Evolutionary conservation across 768 basidiomycete genomes (phyloP).

Genomic region (Russula brevipes): DNA sequence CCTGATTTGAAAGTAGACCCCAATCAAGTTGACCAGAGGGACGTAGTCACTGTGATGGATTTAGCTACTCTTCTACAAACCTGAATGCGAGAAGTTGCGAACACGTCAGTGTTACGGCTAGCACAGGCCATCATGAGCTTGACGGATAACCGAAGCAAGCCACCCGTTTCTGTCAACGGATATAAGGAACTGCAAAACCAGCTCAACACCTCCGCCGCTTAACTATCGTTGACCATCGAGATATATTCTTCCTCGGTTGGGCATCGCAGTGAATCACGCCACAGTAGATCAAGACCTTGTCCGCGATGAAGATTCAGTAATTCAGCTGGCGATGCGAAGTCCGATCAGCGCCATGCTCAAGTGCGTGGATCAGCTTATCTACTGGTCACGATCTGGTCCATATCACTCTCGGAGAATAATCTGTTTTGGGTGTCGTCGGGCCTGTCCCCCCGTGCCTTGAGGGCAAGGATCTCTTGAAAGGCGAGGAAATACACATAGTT

Average conservation of each 20-base stretch:
- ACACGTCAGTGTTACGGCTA: constrained; percentile 57
- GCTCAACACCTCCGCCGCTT: not conserved
- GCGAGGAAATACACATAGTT: constrained; percentile 97
- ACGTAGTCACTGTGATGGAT: constrained; percentile 65
- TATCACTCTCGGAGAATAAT: constrained; percentile 37
- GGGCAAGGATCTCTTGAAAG: constrained; percentile 72
- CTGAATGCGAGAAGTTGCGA: constrained; percentile 26
- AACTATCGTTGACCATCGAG: constrained; percentile 94
- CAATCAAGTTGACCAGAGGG: constrained; percentile 88
- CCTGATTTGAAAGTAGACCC: constrained; percentile 94
- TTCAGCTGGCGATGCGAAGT: constrained; percentile 25
- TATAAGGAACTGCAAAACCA: not conserved
- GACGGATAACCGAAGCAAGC: constrained; percentile 84
- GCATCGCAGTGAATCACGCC: constrained; percentile 87
- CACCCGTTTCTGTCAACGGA: constrained; percentile 74
- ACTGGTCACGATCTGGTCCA: constrained; percentile 77
- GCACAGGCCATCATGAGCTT: constrained; percentile 95
- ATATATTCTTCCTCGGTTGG: constrained; percentile 95
- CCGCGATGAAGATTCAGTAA: constrained; percentile 68
- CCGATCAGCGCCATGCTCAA: not conserved
- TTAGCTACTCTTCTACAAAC: not conserved
- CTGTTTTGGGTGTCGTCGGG: constrained; percentile 2
- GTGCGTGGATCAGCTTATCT: constrained; percentile 18
- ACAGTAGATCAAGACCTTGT: constrained; percentile 90
- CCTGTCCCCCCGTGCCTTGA: constrained; percentile 34